Evolutionary conservation across 2,329 filamentous ascomycete species (phyloP), one percentile per base, ranked within the genome.

Genomic region (Huntiella omanensis): DNA sequence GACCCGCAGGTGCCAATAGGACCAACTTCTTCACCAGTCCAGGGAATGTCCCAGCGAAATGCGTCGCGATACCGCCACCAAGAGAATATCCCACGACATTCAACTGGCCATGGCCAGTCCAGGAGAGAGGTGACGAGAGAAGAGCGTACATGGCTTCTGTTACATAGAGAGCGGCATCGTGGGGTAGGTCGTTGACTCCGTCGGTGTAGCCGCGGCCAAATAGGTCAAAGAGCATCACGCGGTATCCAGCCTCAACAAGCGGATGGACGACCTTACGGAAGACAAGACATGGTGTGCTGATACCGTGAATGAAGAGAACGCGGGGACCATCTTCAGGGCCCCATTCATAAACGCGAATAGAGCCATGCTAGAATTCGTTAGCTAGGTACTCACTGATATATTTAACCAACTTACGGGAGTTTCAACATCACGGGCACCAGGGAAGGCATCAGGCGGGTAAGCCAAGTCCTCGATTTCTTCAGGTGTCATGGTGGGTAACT

Each of bases 151-250:
- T 67, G 47, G 85, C 77, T 59, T 88, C 81, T 3, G 76, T 70
- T 3, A 72, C 68, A 61, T 83, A 91, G 5, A 92, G 72, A 11
- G 73, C 69, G n/a, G 73, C 69, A 56, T 87, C 79, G 56, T 88
- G 80, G 4, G 75, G 74, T 12, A 83, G 64, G 52, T 79, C 71
- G 34, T 71, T 68, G 0, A 79, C 76, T 19, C 70, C 70, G 54
- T 80, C 75, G 3, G 70, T 73, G 59, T 73, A 82, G 50, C 80
- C 80, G 45, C 80, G 69, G 37, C 77, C 77, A 53, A 80, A 83
- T 39, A 83, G 67, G 55, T 83, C 71, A 58, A 86, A 91, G 3
- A 91, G 65, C 75, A 93, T 77, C 10, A 93, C 83, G 37, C 85
- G 73, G 57, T 76, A 87, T 32, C 83, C 82, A 43, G 70, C 70